A percentile compares a stretch with the other conserved stretches of the same genome.
Conservation (phyloP, 495 filamentous ascomycete genomes). For the Penicillium paxilli region DNA sequence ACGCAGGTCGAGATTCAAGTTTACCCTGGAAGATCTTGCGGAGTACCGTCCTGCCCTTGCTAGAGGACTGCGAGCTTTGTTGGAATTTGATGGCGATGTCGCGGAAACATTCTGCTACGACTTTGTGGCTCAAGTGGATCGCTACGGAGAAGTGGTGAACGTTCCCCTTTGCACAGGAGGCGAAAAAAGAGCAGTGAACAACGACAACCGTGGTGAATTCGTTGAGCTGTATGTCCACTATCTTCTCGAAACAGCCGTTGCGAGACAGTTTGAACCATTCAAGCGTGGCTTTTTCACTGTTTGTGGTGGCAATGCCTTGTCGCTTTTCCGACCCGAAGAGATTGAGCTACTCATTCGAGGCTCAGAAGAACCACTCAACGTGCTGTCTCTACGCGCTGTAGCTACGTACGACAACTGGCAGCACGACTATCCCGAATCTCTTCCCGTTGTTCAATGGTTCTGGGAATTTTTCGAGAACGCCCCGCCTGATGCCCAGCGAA, state of each 20-base stretch:
- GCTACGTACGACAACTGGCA: slow-evolving; percentile 84
- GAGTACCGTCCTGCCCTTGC: slow-evolving; percentile 81
- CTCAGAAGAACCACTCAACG: slow-evolving; percentile 82
- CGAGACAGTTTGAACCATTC: slow-evolving; percentile 90
- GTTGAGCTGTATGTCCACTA: slow-evolving; percentile 85
- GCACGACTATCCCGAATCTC: slow-evolving; percentile 46
- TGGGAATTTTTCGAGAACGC: slow-evolving; percentile 78
- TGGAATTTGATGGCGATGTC: slow-evolving; percentile 86
- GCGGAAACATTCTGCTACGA: slow-evolving; percentile 79
- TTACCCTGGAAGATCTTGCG: slow-evolving; percentile 80
- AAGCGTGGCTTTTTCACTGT: slow-evolving; percentile 94
- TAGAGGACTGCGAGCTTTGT: slow-evolving; percentile 68
- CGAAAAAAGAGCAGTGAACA: slow-evolving; percentile 76
- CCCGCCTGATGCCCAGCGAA: slow-evolving; percentile 66
- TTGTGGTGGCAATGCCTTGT: slow-evolving; percentile 85
- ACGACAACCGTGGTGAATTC: slow-evolving; percentile 80
- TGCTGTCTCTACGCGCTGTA: slow-evolving; percentile 71
- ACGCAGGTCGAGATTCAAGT: slow-evolving; percentile 61
- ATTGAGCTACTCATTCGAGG: slow-evolving; percentile 89
- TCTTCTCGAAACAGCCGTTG: slow-evolving; percentile 75
- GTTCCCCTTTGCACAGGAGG: slow-evolving; percentile 77
- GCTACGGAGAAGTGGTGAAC: slow-evolving; percentile 65
- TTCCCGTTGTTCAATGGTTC: slow-evolving; percentile 80
- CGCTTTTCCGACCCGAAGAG: slow-evolving; percentile 90
- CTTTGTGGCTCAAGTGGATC: slow-evolving; percentile 76